phyloP scores from a whole-genome alignment of 805 yeast genomes.

The Kockiozyma suomiensis region DNA sequence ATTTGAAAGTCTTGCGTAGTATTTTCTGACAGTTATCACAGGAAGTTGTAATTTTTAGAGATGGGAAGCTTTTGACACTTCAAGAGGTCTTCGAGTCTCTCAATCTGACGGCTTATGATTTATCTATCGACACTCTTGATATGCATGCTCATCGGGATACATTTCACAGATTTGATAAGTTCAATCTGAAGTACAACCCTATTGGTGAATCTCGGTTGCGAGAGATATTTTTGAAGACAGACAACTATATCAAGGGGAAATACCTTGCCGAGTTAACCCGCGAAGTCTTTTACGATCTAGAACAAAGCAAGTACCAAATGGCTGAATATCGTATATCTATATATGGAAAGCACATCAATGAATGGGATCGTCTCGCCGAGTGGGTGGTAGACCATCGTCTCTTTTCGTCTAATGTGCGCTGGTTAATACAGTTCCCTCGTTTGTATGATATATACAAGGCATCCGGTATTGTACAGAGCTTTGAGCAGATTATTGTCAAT shows the following conservation, averaged over 20 bases:
- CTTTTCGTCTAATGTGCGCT: conserved; percentile 90
- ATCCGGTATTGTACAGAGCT: conserved; percentile 66
- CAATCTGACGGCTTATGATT: conserved; percentile 88
- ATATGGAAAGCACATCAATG: conserved; percentile 85
- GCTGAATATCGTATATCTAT: conserved; percentile 94
- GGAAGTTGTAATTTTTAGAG: conserved; percentile 91
- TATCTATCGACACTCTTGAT: conserved; percentile 93
- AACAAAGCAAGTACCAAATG: conserved; percentile 94
- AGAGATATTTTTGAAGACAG: conserved; percentile 94
- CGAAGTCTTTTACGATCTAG: conserved; percentile 94
- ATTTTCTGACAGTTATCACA: neutral
- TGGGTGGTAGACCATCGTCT: conserved; percentile 95
- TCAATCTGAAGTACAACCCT: conserved; percentile 95
- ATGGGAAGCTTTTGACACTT: conserved; percentile 82
- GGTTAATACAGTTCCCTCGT: conserved; percentile 96
- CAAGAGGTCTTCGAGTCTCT: conserved; percentile 90
- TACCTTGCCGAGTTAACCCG: conserved; percentile 88
- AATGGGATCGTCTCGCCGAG: conserved; percentile 93
- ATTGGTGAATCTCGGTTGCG: conserved; percentile 97
- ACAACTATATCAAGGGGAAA: conserved; percentile 83
- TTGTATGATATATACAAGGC: conserved; percentile 85
- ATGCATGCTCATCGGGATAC: conserved; percentile 99
- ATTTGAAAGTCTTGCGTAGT: neutral
- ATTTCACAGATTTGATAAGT: conserved; percentile 96
- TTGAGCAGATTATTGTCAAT: conserved; percentile 76